Evolutionary conservation across 805 yeast species (phyloP).

Genomic region (Schwanniomyces yamadae): DNA sequence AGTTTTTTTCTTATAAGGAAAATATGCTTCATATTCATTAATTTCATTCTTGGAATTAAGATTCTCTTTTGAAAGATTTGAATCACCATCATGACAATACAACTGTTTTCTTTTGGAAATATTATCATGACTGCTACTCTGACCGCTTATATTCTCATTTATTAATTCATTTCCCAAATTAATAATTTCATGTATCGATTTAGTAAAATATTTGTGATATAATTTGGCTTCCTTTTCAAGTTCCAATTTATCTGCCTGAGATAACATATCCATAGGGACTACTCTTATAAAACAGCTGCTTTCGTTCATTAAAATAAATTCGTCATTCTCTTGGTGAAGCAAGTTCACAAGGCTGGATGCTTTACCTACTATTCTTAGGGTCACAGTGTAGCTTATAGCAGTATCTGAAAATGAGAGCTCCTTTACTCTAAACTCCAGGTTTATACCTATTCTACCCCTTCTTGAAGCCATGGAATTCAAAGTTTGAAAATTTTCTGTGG

Average conservation of each 20-base stretch:
- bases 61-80: slow-evolving; percentile 4
- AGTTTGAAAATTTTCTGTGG: background rate
- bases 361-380: slow-evolving; percentile 38
- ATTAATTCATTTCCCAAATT: slow-evolving; percentile 21
- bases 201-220: slow-evolving; percentile 22
- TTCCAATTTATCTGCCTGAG: slow-evolving; percentile 15
- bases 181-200: slow-evolving; percentile 29
- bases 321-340: slow-evolving; percentile 35
- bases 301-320: slow-evolving; percentile 38
- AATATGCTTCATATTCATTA: slow-evolving; percentile 11
- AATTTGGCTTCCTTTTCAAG: slow-evolving; percentile 18
- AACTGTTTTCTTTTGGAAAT: slow-evolving; percentile 16
- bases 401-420: slow-evolving; percentile 31
- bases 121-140: slow-evolving; percentile 11
- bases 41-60: slow-evolving; percentile 5
- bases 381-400: slow-evolving; percentile 30
- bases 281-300: slow-evolving; percentile 23
- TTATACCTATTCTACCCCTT: too few species aligned
- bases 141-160: slow-evolving; percentile 12
- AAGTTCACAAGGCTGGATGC: too few species aligned
- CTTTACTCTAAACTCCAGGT: slow-evolving; percentile 15
- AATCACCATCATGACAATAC: slow-evolving; percentile 16
- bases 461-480: too few species aligned
- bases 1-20: slow-evolving; percentile 13
- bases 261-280: slow-evolving; percentile 17